Percentiles rank a stretch among this genome's conserved stretches.
These are phyloP conservation scores for Solanum gracilifrons DNA, from an alignment of 257 asterid genomes.

Conservation along the genomic window DNA sequence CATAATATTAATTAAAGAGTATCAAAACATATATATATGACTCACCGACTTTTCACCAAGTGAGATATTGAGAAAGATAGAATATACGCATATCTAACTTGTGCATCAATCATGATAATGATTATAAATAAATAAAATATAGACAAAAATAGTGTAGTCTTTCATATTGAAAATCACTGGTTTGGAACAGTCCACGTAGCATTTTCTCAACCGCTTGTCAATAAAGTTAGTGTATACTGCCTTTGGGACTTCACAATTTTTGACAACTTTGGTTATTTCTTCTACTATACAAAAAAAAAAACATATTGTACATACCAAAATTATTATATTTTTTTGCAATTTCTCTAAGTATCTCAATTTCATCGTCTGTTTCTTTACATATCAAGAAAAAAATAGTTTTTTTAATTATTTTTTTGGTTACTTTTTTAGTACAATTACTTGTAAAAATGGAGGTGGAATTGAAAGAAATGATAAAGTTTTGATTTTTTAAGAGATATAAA, in stretches of 20 bases:
- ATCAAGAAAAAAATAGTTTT: neutral
- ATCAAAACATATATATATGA: no score
- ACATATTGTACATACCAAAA: neutral
- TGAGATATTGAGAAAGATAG: neutral
- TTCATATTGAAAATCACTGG: neutral
- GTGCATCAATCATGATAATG: neutral
- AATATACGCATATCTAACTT: neutral
- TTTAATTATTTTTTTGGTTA: neutral
- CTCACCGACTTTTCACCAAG: neutral
- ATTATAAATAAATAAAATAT: neutral
- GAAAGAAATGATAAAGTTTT: neutral
- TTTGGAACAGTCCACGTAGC: conserved; percentile 26
- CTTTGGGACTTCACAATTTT: neutral
- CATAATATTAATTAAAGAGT: no score
- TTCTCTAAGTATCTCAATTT: neutral
- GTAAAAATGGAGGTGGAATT: neutral
- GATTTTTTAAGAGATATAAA: neutral
- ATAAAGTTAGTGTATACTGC: neutral
- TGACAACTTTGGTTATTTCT: neutral
- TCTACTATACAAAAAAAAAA: no score
- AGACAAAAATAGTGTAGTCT: neutral
- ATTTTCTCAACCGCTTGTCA: conserved; percentile 9
- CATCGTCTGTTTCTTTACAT: neutral
- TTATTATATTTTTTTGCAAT: neutral
- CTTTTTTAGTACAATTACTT: neutral